phyloP scores from a whole-genome alignment of 2,329 filamentous ascomycete genomes.

The Alternaria atra region DNA sequence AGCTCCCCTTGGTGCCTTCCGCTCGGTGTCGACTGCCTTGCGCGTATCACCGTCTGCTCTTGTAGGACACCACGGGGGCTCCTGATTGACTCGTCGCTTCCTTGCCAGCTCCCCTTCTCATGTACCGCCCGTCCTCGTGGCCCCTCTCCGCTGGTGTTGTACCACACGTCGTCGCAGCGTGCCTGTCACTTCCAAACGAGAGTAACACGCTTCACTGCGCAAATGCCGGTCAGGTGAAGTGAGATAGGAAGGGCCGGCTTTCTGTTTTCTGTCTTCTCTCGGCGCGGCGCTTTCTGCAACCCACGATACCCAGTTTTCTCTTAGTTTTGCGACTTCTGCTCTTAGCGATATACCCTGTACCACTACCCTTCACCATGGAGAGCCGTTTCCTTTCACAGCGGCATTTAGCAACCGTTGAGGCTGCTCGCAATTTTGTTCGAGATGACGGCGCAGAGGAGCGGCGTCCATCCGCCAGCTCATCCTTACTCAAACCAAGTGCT shows the following conservation, averaged over 20 bases:
- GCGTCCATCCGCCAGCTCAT: slow-evolving; percentile 34
- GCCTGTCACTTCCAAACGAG: slow-evolving; percentile 28
- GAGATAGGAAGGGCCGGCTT: slow-evolving; percentile 18
- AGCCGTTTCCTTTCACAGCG: slow-evolving; percentile 33
- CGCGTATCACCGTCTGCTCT: slow-evolving; percentile 39
- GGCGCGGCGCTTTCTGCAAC: slow-evolving; percentile 14
- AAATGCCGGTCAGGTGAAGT: slow-evolving; percentile 41
- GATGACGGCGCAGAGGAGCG: slow-evolving; percentile 20
- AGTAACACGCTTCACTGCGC: slow-evolving; percentile 39
- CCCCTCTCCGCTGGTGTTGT: slow-evolving; percentile 27
- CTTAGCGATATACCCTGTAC: slow-evolving; percentile 45
- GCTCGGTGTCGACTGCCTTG: slow-evolving; percentile 30
- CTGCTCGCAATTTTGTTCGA: slow-evolving; percentile 24
- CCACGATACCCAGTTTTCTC: slow-evolving; percentile 20
- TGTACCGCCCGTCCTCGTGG: slow-evolving; percentile 22
- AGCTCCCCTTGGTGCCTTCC: slow-evolving; percentile 28
- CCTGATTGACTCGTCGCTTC: slow-evolving; percentile 32
- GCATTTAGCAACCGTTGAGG: slow-evolving; percentile 30
- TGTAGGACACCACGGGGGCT: slow-evolving; percentile 49
- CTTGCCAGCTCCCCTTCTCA: slow-evolving; percentile 19
- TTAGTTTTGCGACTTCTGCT: slow-evolving; percentile 21
- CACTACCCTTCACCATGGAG: slow-evolving; percentile 42
- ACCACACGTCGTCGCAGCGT: slow-evolving; percentile 39
- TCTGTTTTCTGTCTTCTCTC: slow-evolving; percentile 16
- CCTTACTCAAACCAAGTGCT: slow-evolving; percentile 49